Percentiles rank a stretch among this genome's conserved stretches.
Evolutionary conservation across 2,329 filamentous ascomycete species (phyloP).

Genomic region (Colletotrichum cordylinicola): DNA sequence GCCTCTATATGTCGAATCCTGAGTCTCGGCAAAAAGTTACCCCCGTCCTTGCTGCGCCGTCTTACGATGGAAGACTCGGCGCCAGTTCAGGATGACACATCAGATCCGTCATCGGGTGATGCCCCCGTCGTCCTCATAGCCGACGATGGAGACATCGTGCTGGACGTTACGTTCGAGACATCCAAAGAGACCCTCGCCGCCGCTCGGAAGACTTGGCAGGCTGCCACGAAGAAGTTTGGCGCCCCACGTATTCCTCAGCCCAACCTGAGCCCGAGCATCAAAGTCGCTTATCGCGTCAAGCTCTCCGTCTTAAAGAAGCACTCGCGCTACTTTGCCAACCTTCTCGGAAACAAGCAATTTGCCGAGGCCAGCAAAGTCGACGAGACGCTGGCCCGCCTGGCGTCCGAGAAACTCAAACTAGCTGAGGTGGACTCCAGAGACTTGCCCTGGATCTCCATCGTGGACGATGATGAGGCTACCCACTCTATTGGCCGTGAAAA

Average conservation of each 20-base stretch:
- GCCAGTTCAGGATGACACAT: constrained; percentile 27
- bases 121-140: constrained; percentile 56
- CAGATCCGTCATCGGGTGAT: constrained; percentile 24
- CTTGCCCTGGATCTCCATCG: constrained; percentile 69
- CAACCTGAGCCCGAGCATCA: constrained; percentile 40
- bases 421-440: constrained; percentile 52
- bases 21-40: background rate
- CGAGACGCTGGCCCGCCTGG: constrained; percentile 55
- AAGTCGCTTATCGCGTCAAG: constrained; percentile 64
- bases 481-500: constrained; percentile 63
- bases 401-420: constrained; percentile 50
- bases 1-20: background rate
- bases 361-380: constrained; percentile 64
- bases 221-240: constrained; percentile 34
- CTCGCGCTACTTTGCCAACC: constrained; percentile 73
- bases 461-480: constrained; percentile 74
- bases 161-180: constrained; percentile 71
- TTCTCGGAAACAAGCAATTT: constrained; percentile 69
- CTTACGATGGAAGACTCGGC: constrained; percentile 28
- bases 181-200: constrained; percentile 55
- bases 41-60: background rate
- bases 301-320: constrained; percentile 60
- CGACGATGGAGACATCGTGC: constrained; percentile 66
- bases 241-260: constrained; percentile 30
- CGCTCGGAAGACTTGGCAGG: constrained; percentile 43